These are phyloP conservation scores for Cordyceps fumosorosea DNA, from an alignment of 2,329 filamentous ascomycete species.

Conservation along the genomic window DNA sequence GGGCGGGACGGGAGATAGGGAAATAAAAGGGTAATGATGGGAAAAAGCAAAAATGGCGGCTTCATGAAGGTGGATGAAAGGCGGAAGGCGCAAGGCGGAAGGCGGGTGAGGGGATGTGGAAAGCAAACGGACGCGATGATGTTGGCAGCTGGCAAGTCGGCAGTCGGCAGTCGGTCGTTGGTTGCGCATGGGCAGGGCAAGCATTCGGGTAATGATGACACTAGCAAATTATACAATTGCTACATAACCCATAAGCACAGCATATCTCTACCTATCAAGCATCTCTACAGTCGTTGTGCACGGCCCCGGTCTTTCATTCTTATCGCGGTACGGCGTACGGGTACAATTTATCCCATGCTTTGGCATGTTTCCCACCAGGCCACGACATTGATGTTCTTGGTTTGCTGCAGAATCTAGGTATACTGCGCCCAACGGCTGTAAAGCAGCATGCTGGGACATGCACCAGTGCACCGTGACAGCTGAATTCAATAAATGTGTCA, in stretches of 20 bases:
- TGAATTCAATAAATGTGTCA: background rate
- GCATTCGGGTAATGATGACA: background rate
- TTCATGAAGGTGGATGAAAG: background rate
- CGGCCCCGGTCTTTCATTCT: background rate
- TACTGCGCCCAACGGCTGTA: no score
- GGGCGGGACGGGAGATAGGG: background rate
- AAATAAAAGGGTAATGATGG: background rate
- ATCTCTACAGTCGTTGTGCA: background rate
- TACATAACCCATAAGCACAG: no score
- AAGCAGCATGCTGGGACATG: background rate
- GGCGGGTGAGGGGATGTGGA: background rate
- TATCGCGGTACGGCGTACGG: no score
- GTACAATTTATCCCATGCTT: no score
- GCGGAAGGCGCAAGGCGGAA: no score
- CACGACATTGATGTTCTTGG: no score
- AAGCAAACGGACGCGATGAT: background rate
- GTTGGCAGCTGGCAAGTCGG: background rate
- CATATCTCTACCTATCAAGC: background rate
- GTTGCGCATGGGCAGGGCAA: no score
- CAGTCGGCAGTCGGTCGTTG: background rate
- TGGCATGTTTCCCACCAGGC: no score
- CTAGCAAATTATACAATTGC: no score
- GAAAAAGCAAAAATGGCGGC: conserved; percentile 2
- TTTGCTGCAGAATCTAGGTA: no score
- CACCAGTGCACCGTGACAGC: background rate